Conservation (phyloP, 164 flowering plant species). For the Piper betle region DNA sequence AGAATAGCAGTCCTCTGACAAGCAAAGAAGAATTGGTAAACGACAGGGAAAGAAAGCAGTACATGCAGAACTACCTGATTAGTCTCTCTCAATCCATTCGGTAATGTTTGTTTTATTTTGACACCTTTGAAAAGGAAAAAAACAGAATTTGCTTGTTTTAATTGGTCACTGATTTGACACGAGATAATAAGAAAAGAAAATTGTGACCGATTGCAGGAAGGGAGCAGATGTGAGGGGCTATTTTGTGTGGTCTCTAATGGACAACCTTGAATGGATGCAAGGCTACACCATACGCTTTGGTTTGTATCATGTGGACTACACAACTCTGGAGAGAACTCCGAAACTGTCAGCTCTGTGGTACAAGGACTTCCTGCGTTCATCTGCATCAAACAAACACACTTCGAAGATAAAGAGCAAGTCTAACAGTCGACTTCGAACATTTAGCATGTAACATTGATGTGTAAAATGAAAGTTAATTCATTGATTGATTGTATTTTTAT, state of each 20-base stretch:
- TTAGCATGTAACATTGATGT: too few species aligned
- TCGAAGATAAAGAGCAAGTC: too few species aligned
- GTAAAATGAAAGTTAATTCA: too few species aligned
- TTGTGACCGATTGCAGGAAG: conserved; percentile 9
- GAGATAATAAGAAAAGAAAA: conserved; percentile 2
- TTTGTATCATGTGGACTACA: conserved; percentile 4
- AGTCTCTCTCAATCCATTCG: neutral
- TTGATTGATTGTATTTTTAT: too few species aligned
- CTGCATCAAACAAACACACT: too few species aligned
- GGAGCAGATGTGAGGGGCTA: too few species aligned
- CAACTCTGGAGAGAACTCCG: conserved; percentile 5
- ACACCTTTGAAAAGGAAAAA: neutral
- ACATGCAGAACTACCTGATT: neutral
- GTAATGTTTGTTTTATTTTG: neutral
- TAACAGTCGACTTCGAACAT: too few species aligned
- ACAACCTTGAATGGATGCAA: conserved; percentile 9
- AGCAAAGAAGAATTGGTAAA: conserved; percentile 1
- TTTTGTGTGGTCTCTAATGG: conserved; percentile 9
- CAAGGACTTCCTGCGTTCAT: conserved; percentile 2
- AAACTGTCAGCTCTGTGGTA: conserved; percentile 7
- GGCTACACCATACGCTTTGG: conserved; percentile 8
- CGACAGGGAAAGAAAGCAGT: conserved; percentile 1
- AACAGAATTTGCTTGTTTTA: too few species aligned
- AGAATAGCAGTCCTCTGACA: neutral
- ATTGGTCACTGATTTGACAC: too few species aligned